Conservation (phyloP, 169 alveolate genomes). For the Plasmodium reichenowi region DNA sequence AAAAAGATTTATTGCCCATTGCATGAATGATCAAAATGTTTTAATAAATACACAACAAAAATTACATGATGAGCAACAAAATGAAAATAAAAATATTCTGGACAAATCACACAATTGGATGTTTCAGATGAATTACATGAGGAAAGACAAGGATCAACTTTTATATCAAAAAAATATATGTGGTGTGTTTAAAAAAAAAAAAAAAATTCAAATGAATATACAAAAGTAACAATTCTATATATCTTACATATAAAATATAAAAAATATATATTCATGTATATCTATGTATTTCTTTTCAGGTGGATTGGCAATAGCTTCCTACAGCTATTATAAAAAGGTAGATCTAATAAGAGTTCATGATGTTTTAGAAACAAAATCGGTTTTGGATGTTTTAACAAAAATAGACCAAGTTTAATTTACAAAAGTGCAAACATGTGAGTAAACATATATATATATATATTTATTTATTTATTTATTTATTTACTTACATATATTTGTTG, state of each 20-base stretch:
- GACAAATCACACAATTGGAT: constrained; percentile 12
- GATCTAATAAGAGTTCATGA: constrained; percentile 72
- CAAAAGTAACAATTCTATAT: not conserved
- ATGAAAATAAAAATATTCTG: not conserved
- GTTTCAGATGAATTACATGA: constrained; percentile 29
- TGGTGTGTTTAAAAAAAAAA: constrained; percentile 11
- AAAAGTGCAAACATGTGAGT: not conserved
- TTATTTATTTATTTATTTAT: too few relatives aligned
- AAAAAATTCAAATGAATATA: not conserved
- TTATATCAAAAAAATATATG: constrained; percentile 56
- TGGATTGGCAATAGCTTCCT: constrained; percentile 66
- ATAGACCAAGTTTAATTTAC: constrained; percentile 17
- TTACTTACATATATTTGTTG: too few relatives aligned
- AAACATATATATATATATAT: too few relatives aligned
- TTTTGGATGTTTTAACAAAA: constrained; percentile 42
- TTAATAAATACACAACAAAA: not conserved
- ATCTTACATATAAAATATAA: constrained; percentile 6
- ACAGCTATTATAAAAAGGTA: constrained; percentile 49
- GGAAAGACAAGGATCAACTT: constrained; percentile 49
- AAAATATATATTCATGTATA: not conserved
- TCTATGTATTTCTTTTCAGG: constrained; percentile 7
- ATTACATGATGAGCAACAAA: not conserved
- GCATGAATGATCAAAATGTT: constrained; percentile 22
- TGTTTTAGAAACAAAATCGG: constrained; percentile 56
- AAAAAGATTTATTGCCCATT: constrained; percentile 61